Conservation (phyloP, 2,329 filamentous ascomycete genomes). For the Hypoxylon sp. region DNA sequence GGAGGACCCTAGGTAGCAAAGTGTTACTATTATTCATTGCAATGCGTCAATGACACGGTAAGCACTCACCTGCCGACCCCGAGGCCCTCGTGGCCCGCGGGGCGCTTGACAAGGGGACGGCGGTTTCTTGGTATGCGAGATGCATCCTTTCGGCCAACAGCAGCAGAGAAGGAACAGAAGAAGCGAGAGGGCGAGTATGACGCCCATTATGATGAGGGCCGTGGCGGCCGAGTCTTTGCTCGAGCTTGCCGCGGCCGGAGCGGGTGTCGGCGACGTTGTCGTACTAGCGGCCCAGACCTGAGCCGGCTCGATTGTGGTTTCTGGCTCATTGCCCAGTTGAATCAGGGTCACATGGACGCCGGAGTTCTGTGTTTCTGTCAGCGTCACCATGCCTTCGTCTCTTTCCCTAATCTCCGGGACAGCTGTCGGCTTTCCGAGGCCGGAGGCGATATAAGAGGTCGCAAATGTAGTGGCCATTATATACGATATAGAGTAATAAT, state of each 20-base stretch:
- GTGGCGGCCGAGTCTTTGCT: constrained; percentile 15
- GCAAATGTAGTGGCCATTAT: constrained; percentile 10
- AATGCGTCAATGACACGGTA: background rate
- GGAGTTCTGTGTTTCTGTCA: constrained; percentile 12
- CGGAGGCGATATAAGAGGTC: background rate
- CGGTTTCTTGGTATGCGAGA: background rate
- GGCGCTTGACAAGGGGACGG: background rate
- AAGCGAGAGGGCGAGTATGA: constrained; percentile 28
- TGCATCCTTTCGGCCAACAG: constrained; percentile 16
- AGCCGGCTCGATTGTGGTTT: background rate
- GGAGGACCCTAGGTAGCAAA: background rate
- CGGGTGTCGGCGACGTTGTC: constrained; percentile 1
- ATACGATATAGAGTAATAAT: background rate
- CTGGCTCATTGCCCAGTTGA: constrained; percentile 3
- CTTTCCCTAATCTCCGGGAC: constrained; percentile 7
- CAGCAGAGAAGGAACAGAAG: constrained; percentile 26
- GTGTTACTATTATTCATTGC: background rate
- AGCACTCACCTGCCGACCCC: background rate
- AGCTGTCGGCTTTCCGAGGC: constrained; percentile 5
- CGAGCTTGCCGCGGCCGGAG: constrained; percentile 4
- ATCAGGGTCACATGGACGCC: constrained; percentile 10
- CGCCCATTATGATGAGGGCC: constrained; percentile 30
- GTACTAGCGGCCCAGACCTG: background rate
- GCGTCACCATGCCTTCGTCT: constrained; percentile 4
- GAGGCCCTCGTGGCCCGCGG: background rate